A percentile compares a stretch with the other conserved stretches of the same genome.
These are phyloP conservation scores for Sphaerostilbella broomeana DNA, from an alignment of 2,329 filamentous ascomycete species.

Conservation along the genomic window DNA sequence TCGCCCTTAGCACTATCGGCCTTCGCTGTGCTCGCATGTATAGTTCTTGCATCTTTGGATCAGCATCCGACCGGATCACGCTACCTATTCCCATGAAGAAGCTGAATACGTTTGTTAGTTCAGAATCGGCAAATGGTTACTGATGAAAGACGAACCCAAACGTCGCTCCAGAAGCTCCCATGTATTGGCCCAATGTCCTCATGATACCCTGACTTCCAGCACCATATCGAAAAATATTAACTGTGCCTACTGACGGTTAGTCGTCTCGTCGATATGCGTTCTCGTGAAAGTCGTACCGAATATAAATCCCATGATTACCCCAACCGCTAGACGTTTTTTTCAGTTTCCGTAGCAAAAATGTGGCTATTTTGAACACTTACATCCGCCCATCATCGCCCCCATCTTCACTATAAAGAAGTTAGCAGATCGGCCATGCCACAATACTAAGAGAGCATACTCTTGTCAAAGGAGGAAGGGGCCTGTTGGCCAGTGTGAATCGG, in stretches of 20 bases:
- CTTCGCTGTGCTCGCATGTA: conserved; percentile 68
- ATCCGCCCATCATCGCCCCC: conserved; percentile 97
- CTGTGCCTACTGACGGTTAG: conserved; percentile 56
- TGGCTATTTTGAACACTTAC: conserved; percentile 52
- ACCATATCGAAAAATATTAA: conserved; percentile 92
- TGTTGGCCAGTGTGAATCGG: conserved; percentile 34
- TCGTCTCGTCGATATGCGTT: not conserved
- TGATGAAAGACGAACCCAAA: conserved; percentile 57
- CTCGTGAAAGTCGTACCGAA: conserved; percentile 59
- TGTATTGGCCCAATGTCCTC: conserved; percentile 91
- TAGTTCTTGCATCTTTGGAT: conserved; percentile 65
- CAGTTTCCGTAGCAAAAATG: not conserved
- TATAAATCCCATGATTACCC: conserved; percentile 94
- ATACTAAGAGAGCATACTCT: conserved; percentile 35
- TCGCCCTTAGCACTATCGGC: conserved; percentile 56
- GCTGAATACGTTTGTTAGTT: conserved; percentile 30
- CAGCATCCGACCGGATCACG: conserved; percentile 87
- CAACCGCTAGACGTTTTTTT: conserved; percentile 63
- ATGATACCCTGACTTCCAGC: conserved; percentile 90
- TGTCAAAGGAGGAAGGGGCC: conserved; percentile 49
- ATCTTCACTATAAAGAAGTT: conserved; percentile 56
- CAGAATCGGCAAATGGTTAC: not conserved
- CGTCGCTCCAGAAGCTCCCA: conserved; percentile 88
- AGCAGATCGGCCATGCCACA: conserved; percentile 12
- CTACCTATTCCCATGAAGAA: conserved; percentile 99